phyloP scores from a whole-genome alignment of 2,329 filamentous ascomycete genomes.

The Colletotrichum incanum region DNA sequence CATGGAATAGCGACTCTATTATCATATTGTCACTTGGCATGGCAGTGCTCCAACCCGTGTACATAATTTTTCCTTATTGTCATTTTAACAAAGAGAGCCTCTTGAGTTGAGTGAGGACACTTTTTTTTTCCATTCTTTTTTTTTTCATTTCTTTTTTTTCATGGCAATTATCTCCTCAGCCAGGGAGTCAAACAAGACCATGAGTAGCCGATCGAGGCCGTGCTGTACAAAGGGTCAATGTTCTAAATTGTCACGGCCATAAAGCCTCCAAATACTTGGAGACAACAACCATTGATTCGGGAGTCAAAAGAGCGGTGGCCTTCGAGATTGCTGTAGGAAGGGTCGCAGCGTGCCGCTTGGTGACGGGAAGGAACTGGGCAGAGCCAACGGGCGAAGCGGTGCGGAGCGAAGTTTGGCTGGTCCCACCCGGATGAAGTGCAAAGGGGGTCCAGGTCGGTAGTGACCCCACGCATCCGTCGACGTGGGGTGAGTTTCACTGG shows the following conservation, averaged over 20 bases:
- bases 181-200: neutral
- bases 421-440: slow-evolving; percentile 36
- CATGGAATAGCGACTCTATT: neutral
- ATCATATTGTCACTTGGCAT: neutral
- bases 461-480: slow-evolving; percentile 25
- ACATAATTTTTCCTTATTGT: neutral
- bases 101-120: neutral
- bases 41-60: neutral
- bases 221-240: neutral
- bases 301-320: neutral
- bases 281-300: neutral
- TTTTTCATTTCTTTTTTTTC: no score
- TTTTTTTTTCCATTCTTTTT: no score
- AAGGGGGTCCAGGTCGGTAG: slow-evolving; percentile 15
- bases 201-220: neutral
- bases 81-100: neutral
- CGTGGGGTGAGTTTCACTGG: slow-evolving; percentile 27
- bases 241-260: neutral
- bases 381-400: neutral
- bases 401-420: neutral
- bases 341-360: neutral
- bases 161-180: neutral
- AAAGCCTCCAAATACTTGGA: neutral
- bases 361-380: neutral
- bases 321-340: neutral